Conservation (phyloP, 169 alveolate genomes). For the Plasmodium coatneyi region DNA sequence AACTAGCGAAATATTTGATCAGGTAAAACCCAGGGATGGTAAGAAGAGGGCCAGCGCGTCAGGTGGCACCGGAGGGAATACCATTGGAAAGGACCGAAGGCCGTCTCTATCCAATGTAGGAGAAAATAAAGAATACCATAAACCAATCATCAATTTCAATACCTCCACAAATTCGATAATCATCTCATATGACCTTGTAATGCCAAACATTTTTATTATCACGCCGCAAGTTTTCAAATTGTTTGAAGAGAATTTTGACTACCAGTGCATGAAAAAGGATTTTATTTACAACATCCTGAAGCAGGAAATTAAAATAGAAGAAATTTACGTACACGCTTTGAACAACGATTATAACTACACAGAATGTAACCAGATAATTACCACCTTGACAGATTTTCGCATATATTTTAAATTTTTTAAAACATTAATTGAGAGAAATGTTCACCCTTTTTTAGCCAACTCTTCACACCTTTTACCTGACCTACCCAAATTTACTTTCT, state of each 20-base stretch:
- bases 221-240: slow-evolving; percentile 70
- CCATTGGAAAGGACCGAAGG: neutral
- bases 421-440: slow-evolving; percentile 59
- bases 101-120: neutral
- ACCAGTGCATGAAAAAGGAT: slow-evolving; percentile 61
- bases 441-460: slow-evolving; percentile 67
- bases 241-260: slow-evolving; percentile 72
- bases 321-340: slow-evolving; percentile 54
- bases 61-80: neutral
- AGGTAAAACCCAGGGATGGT: slow-evolving; percentile 3
- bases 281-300: slow-evolving; percentile 60
- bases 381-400: slow-evolving; percentile 65
- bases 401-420: slow-evolving; percentile 61
- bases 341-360: slow-evolving; percentile 56
- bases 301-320: slow-evolving; percentile 74
- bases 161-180: slow-evolving; percentile 32
- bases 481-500: slow-evolving; percentile 14
- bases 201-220: slow-evolving; percentile 68
- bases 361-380: slow-evolving; percentile 65
- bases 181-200: slow-evolving; percentile 25
- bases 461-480: slow-evolving; percentile 55
- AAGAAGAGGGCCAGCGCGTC: neutral
- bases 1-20: slow-evolving; percentile 39
- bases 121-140: slow-evolving; percentile 5
- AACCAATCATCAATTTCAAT: neutral